Evolutionary conservation across 768 basidiomycete genomes (phyloP).

Genomic region (Rhizopogon roseolus): DNA sequence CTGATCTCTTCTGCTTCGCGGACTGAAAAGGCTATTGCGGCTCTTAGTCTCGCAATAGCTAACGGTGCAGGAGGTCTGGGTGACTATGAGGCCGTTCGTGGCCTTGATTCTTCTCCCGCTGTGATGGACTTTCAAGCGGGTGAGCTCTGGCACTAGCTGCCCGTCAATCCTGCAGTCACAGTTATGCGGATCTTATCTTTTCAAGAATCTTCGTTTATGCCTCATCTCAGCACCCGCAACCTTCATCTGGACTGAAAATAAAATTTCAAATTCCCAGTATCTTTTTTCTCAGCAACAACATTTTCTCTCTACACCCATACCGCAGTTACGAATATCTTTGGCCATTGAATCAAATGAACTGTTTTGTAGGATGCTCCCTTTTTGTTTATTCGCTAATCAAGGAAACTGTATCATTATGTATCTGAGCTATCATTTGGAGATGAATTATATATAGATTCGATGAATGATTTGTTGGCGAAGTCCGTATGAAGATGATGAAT

Average conservation of each 20-base stretch:
- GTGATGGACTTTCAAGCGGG: slow-evolving; percentile 45
- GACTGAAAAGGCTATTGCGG: slow-evolving; percentile 57
- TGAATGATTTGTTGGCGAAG: not conserved
- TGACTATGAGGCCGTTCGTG: slow-evolving; percentile 49
- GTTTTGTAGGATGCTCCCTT: slow-evolving; percentile 14
- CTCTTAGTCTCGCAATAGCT: slow-evolving; percentile 55
- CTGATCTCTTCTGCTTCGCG: slow-evolving; percentile 33
- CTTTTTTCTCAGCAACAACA: slow-evolving; percentile 21
- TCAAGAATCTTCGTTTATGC: slow-evolving; percentile 13
- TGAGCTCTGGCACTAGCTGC: slow-evolving; percentile 50
- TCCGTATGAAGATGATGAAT: not conserved
- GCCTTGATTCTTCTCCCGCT: slow-evolving; percentile 27
- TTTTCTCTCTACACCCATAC: slow-evolving; percentile 25
- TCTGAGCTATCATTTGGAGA: not conserved
- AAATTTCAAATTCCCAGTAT: slow-evolving; percentile 8
- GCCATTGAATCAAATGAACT: slow-evolving; percentile 10
- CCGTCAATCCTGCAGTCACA: not conserved
- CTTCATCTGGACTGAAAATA: slow-evolving; percentile 13
- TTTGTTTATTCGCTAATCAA: slow-evolving; percentile 4
- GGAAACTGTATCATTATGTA: not conserved
- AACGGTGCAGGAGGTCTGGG: slow-evolving; percentile 58
- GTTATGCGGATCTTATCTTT: slow-evolving; percentile 3
- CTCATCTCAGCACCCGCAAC: slow-evolving; percentile 16
- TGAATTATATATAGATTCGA: not conserved
- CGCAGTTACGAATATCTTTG: slow-evolving; percentile 4